Conservation (phyloP, 164 flowering plant genomes). For the Stephania japonica region DNA sequence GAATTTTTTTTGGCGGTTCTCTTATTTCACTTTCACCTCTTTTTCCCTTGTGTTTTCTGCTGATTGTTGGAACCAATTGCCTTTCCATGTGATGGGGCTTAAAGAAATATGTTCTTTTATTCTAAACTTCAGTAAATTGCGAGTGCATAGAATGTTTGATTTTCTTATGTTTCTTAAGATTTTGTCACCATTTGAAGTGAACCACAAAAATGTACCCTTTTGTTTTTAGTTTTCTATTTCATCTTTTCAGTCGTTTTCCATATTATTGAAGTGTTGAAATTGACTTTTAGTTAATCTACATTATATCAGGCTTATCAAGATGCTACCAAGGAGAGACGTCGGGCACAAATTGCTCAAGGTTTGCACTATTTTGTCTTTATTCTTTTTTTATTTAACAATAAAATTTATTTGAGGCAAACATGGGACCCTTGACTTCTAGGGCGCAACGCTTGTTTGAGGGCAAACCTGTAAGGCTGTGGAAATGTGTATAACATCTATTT, state of each 20-base stretch:
- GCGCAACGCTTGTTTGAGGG: too few relatives aligned
- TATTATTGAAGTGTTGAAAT: background rate
- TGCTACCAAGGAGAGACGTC: slow-evolving; percentile 86
- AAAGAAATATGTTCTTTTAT: background rate
- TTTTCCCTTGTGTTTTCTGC: too few relatives aligned
- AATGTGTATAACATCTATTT: too few relatives aligned
- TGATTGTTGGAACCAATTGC: too few relatives aligned
- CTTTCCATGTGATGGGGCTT: too few relatives aligned
- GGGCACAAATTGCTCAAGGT: slow-evolving; percentile 99
- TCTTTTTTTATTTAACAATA: background rate
- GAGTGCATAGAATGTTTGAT: background rate
- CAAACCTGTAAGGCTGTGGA: too few relatives aligned
- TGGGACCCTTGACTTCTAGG: too few relatives aligned
- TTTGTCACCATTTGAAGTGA: background rate
- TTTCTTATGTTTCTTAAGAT: background rate
- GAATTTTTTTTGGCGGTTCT: too few relatives aligned
- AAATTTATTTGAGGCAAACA: background rate
- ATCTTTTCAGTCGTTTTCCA: background rate
- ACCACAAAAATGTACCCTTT: background rate
- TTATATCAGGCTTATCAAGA: slow-evolving; percentile 85
- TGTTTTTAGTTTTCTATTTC: too few relatives aligned
- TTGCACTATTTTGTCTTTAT: background rate
- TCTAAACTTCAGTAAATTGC: background rate
- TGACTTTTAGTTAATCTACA: background rate
- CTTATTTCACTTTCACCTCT: too few relatives aligned